A percentile compares a stretch with the other conserved stretches of the same genome.
Conservation (phyloP, 192 early-diverging fungal genomes). For the Podila minutissima region DNA sequence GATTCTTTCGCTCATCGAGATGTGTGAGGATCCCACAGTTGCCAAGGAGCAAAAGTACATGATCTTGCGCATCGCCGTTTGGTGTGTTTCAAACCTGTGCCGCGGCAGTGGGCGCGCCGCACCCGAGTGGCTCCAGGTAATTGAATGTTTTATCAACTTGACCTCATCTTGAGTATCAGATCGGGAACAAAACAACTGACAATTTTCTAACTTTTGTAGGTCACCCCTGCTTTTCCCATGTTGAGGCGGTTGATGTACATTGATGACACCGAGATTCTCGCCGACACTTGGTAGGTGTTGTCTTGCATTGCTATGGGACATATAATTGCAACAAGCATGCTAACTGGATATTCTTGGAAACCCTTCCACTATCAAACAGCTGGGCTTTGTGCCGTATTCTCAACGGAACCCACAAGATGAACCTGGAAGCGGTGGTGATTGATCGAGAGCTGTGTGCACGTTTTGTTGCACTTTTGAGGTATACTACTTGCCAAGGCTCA, state of each 20-base stretch:
- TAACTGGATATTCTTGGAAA: neutral
- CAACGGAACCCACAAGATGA: conserved; percentile 51
- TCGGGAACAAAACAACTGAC: neutral
- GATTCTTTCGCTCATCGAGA: conserved; percentile 42
- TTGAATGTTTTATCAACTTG: neutral
- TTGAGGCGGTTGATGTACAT: conserved; percentile 41
- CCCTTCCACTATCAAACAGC: conserved; percentile 5
- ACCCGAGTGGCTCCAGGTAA: conserved; percentile 50
- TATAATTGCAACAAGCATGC: neutral
- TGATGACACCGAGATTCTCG: conserved; percentile 47
- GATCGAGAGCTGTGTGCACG: conserved; percentile 38
- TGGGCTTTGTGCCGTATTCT: conserved; percentile 52
- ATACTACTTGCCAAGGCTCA: neutral
- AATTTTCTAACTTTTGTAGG: neutral
- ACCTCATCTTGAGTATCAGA: too few relatives aligned
- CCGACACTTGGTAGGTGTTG: conserved; percentile 38
- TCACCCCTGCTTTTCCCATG: conserved; percentile 49
- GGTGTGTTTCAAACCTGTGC: conserved; percentile 50
- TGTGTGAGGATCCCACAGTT: conserved; percentile 46
- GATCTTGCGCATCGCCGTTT: conserved; percentile 48
- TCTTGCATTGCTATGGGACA: neutral
- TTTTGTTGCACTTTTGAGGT: conserved; percentile 36
- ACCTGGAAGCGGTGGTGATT: conserved; percentile 37
- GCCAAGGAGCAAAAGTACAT: conserved; percentile 50
- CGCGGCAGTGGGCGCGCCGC: conserved; percentile 43